Base-by-base conservation (phyloP, 441 rosid genomes). In the Erodium texanum region DNA sequence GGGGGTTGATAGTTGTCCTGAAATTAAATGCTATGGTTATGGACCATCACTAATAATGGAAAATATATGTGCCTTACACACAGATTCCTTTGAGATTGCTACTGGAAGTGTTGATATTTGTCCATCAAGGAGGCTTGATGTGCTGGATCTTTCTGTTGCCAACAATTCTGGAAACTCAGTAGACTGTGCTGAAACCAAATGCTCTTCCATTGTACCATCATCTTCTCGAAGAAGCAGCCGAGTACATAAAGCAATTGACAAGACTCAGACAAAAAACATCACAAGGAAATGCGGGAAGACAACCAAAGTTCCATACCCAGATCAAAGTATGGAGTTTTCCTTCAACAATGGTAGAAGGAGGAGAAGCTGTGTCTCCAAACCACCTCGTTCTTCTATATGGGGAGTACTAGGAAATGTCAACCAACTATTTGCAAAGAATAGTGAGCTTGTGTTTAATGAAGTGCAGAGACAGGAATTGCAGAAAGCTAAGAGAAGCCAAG, bases 351-450 rank as follows among this genome's bases (percentile, higher is more conserved):
- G 81, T 67, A 89, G 82, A 75, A 84, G 80, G 82, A 89, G 80
- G 85, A 89, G 98, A 76, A 93, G 89, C 75, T 81, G 76, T 80
- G 62, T 77, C 71, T 78, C 85, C 70, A 90, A 84, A 77, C 76
- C 84, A 20, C 82, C 83, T 71, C 89, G 96, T 67, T 77, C 93
- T 75, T 85, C 92, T 66, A 69, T 66, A 34, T 82, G 90, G 98
- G 97, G 96, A 66, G 81, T 77, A 69, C 70, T 75, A 52, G 80
- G 81, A 73, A 84, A 78, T 74, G 75, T 87, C 68, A 69, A 83
- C 27, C 84, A 83, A 73, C 68, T 76, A 68, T 84, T 85, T 75
- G 74, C 52, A 68, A 71, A 56, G 68, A 74, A 70, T 72, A 75
- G 78, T 71, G 83, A 74, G 70, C 77, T 72, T 78, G 78, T 68